Base-by-base conservation (phyloP, 352 stramenopile species). In the Pythium aristosporum region DNA sequence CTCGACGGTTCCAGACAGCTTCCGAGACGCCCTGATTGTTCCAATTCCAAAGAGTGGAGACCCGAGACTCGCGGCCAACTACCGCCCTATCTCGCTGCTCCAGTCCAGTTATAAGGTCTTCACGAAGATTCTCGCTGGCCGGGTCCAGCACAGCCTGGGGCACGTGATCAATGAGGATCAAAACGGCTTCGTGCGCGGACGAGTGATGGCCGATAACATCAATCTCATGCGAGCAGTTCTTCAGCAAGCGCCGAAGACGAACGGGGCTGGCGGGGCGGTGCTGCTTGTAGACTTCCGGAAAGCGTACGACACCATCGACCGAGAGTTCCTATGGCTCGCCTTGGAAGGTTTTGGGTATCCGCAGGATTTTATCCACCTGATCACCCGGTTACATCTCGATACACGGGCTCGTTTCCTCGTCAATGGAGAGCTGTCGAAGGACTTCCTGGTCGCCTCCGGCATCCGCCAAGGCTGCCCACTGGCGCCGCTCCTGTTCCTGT, bases 381-480 rank as follows among this genome's bases (percentile, higher is more conserved):
- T 63, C 1, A 11, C 47, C 2, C 5, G 11, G 4, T 11, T 63
- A 6, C 56, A 63, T 34, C 3, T n/a, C 1, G n/a, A 16, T 2
- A 63, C 56, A 4, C 46, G 43, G 9, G 56, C 56, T 1, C 23
- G n/a, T 0, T 68, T 72, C 39, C 34, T 65, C 1, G 62, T 60
- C 0, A 72, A 71, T 30, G 50, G 61, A 0, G 62, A 73, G 1
- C 36, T 67, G 0, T 74, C 61, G 1, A 0, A 13, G 2, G 3
- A 20, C 5, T 4, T 51, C 5, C 3, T 7, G 3, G 58, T 75
- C 0, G 9, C 1, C 0, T 69, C 63, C 0, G 71, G 64, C 2
- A 75, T 78, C 5, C 50, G 63, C 5, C 71, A 73, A 51, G 61
- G 66, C 0, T 78, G 63, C 42, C 67, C 68, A 7, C 37, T 75